These are phyloP conservation scores for Xerocomus brunneocitrinus DNA, from an alignment of 768 basidiomycete genomes.

Conservation along the genomic window DNA sequence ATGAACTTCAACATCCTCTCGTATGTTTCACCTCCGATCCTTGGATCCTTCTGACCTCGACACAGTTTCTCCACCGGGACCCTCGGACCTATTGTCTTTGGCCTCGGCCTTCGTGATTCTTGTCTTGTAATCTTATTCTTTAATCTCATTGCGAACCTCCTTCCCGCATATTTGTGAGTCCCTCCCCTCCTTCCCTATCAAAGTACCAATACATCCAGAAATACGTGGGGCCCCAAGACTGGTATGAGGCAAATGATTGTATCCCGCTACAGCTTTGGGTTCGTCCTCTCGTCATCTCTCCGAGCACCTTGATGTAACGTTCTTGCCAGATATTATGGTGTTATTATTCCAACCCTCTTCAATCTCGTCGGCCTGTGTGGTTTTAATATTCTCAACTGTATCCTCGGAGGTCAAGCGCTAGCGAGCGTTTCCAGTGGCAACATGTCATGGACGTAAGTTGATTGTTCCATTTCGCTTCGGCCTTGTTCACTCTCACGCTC, in stretches of 20 bases:
- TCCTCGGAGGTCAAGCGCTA: slow-evolving; percentile 66
- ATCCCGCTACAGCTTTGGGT: slow-evolving; percentile 59
- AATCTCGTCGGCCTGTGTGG: slow-evolving; percentile 60
- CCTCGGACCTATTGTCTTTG: slow-evolving; percentile 59
- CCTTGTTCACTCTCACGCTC: slow-evolving; percentile 6
- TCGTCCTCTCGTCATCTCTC: slow-evolving; percentile 29
- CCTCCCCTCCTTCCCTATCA: neutral
- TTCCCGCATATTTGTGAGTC: slow-evolving; percentile 59
- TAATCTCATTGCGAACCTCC: slow-evolving; percentile 53
- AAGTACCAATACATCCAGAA: slow-evolving; percentile 25
- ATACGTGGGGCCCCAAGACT: slow-evolving; percentile 74
- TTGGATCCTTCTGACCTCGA: neutral
- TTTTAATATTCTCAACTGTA: slow-evolving; percentile 62
- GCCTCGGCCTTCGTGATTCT: slow-evolving; percentile 56
- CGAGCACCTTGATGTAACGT: slow-evolving; percentile 3
- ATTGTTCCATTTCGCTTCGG: slow-evolving; percentile 1
- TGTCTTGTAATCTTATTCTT: slow-evolving; percentile 65
- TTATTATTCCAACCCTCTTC: slow-evolving; percentile 46
- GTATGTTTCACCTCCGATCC: slow-evolving; percentile 25
- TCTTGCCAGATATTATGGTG: slow-evolving; percentile 47
- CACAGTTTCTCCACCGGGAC: slow-evolving; percentile 63
- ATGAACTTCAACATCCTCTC: slow-evolving; percentile 63
- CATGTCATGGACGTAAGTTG: slow-evolving; percentile 47
- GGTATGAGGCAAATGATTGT: slow-evolving; percentile 82
- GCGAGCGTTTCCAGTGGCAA: slow-evolving; percentile 48